Conservation (phyloP, 306 rosid genomes). For the Ceratonia siliqua region DNA sequence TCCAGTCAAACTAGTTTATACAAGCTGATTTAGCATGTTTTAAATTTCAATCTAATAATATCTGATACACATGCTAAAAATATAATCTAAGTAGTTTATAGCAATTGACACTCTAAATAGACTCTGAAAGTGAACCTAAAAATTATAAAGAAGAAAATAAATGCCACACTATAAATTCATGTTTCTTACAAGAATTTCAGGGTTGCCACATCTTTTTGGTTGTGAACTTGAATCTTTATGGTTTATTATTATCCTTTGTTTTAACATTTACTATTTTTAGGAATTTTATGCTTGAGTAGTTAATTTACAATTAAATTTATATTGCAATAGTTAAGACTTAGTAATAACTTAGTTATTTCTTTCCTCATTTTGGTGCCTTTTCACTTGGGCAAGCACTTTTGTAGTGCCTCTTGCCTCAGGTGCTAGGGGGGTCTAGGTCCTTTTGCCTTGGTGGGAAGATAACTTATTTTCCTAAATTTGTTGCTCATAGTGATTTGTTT, state of each 20-base stretch:
- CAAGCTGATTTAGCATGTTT: neutral
- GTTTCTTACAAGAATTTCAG: neutral
- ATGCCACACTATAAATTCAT: neutral
- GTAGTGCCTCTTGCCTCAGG: neutral
- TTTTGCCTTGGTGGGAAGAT: too few relatives aligned
- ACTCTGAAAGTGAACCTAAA: neutral
- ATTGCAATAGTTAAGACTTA: neutral
- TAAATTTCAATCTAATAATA: neutral
- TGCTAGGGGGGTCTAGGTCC: too few relatives aligned
- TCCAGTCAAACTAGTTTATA: neutral
- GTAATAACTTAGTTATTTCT: too few relatives aligned
- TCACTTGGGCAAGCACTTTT: neutral
- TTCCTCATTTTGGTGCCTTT: too few relatives aligned
- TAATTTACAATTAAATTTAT: neutral
- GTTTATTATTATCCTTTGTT: neutral
- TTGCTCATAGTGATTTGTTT: slow-evolving; percentile 6
- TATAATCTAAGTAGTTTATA: too few relatives aligned
- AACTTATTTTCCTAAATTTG: neutral
- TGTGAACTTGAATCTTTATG: neutral
- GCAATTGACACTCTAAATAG: neutral
- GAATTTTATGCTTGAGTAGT: neutral
- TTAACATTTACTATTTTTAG: neutral
- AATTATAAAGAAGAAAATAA: neutral
- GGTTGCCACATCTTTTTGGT: neutral
- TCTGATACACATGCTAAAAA: neutral